Evolutionary conservation across 176 grass and related monocot genomes (phyloP), one percentile per base, ranked within the genome.

Genomic region (Coix lacrymajobi): DNA sequence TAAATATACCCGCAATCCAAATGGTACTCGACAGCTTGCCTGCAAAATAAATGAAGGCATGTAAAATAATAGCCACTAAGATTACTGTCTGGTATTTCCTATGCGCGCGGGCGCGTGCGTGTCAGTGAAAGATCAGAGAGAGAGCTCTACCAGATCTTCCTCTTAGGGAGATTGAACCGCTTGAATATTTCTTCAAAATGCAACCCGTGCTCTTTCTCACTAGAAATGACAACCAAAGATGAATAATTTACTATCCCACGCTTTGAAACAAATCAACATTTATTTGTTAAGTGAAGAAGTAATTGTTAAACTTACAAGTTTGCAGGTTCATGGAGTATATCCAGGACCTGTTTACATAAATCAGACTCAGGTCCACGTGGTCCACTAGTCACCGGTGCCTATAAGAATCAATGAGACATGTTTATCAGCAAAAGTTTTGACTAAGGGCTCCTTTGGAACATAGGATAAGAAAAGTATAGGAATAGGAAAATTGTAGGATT

Each of bases 181-280:
- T 86, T 90, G 26, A 62, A 54, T 67, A 98, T 83, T 86, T 98
- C 92, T 71, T 95, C 90, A 10, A 91, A 4, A 69, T 98, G 96
- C 54, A 98, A 86, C 7, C 96, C 96, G 26, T 93, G 90, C 25
- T 95, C 92, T 31, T 37, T 95, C 20, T 78, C 79, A 9, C 92
- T 98, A 84, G 46, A 60, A 46, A 46, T 40, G 2, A 3, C 44
- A 7, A 67, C 32, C 20, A 41, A 64, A 22, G 25, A 79, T 48
- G 49, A 77, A 8, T 0, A 71, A 44, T 44, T 71, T 26, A 16
- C 24, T 52, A 64, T 4, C 17, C 0, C 63, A 38, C 3, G 1
- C 12, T 76, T 26, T 54, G 69, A 7, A 73, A 65, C 9, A 46
- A n/a, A 76, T 3, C 1, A 61, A n/a, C 22, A 71, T 63, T 46